Base-by-base conservation (phyloP, 2,329 filamentous ascomycete genomes). In the Pseudogymnoascus sp. region DNA sequence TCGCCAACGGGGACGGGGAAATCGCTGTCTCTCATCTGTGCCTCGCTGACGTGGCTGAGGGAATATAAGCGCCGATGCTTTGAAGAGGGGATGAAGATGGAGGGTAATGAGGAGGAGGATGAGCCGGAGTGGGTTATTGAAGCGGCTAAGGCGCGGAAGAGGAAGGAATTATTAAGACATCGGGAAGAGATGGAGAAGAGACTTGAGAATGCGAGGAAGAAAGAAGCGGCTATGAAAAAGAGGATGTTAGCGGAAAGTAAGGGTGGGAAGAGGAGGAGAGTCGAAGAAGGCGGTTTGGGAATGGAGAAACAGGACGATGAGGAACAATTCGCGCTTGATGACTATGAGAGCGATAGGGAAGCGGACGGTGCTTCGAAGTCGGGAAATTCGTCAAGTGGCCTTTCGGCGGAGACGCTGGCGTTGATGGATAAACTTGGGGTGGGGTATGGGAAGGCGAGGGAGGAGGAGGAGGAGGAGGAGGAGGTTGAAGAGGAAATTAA, bases 1-100 rank as follows among this genome's bases (percentile, higher is more conserved):
- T 89, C 86, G 44, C 88, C 88, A 14, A 90, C 88, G 62, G 88
- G 88, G 76, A 81, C 78, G 70, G 88, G 88, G 46, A 91, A 91
- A 78, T 90, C 88, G 1, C 70, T 90, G 59, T 90, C 88, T 73
- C 75, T 91, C 61, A 89, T 90, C 64, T 91, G 88, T 74, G 86
- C 83, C 56, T 84, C 88, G 16, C 72, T 90, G 68, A 90, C 88
- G 2, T 91, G 88, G 88, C 77, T 90, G 11, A 83, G 88, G 65
- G 83, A 89, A 64, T 81, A 88, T 70, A 89, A 89, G 77, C 63
- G 71, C 74, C 66, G 72, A 74, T 74, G 67, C 70, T 78, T 72
- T 59, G 69, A 69, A 36, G 67, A 73, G 46, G 61, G 46, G 61
- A 63, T 64, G 56, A 60, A 60, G 18, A 60, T 38, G 18, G 62